phyloP scores from a whole-genome alignment of 1,139 yeast genomes.

The Kluyveromyces sp. region DNA sequence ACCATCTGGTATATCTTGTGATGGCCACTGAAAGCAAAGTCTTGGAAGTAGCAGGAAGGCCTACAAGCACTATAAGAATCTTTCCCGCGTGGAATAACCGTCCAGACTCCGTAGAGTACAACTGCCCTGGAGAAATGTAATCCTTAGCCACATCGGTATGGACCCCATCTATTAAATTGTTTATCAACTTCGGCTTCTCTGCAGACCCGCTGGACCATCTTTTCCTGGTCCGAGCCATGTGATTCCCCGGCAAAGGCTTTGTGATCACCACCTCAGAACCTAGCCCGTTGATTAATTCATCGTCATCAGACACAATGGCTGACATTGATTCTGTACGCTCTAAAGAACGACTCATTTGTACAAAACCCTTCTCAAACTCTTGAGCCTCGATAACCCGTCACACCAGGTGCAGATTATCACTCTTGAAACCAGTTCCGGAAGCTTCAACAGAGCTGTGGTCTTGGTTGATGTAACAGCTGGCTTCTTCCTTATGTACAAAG shows the following conservation, averaged over 20 bases:
- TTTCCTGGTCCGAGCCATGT: slow-evolving; percentile 43
- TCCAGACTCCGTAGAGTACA: slow-evolving; percentile 86
- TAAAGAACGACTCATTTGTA: neutral
- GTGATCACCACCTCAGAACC: slow-evolving; percentile 29
- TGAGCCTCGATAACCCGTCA: neutral
- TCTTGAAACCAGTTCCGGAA: no score
- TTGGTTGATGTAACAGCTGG: no score
- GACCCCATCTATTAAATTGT: slow-evolving; percentile 29
- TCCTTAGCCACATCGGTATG: slow-evolving; percentile 30
- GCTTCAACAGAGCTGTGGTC: no score
- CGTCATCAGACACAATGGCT: slow-evolving; percentile 31
- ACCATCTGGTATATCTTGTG: slow-evolving; percentile 87
- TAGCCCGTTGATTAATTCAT: slow-evolving; percentile 20
- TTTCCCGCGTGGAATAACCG: slow-evolving; percentile 93
- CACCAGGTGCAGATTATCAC: neutral
- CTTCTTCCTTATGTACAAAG: neutral
- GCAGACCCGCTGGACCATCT: slow-evolving; percentile 36
- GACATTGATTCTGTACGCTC: slow-evolving; percentile 21
- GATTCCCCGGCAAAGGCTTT: slow-evolving; percentile 36
- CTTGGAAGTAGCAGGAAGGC: slow-evolving; percentile 94
- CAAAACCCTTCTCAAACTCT: neutral
- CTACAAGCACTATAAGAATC: slow-evolving; percentile 81
- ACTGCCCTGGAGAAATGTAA: slow-evolving; percentile 68
- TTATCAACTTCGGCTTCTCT: slow-evolving; percentile 9
- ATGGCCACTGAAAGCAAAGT: slow-evolving; percentile 88